phyloP scores from a whole-genome alignment of 805 yeast genomes.

The Danielia oregonensis region DNA sequence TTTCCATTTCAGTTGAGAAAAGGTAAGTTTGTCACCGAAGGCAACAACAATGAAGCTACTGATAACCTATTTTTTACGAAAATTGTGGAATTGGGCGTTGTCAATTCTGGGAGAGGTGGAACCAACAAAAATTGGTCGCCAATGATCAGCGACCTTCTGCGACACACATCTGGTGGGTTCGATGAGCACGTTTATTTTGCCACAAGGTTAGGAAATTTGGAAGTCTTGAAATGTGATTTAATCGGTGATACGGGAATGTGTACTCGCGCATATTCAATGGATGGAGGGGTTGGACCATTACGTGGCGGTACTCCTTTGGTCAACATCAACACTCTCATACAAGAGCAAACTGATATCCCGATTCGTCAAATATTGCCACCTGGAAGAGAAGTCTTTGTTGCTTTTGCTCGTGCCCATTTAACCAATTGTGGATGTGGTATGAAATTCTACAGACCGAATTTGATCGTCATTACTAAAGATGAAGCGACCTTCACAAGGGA shows the following conservation, averaged over 20 bases:
- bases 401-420: conserved; percentile 43
- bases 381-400: conserved; percentile 42
- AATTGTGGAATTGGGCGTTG: conserved; percentile 11
- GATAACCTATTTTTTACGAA: conserved; percentile 1
- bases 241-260: conserved; percentile 20
- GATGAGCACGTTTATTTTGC: conserved; percentile 30
- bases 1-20: conserved; percentile 12
- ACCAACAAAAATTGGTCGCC: conserved; percentile 39
- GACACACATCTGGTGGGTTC: conserved; percentile 14
- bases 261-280: conserved; percentile 5
- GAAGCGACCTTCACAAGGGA: conserved; percentile 8
- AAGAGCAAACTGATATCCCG: neutral
- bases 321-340: conserved; percentile 5
- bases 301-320: conserved; percentile 22
- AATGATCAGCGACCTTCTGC: conserved; percentile 26
- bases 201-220: conserved; percentile 31
- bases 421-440: conserved; percentile 43
- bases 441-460: conserved; percentile 42
- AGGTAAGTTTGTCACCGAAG: conserved; percentile 4
- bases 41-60: too few relatives aligned
- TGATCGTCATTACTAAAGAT: conserved; percentile 34
- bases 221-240: conserved; percentile 28
- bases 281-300: conserved; percentile 18
- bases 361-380: conserved; percentile 13
- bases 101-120: neutral